Conservation (phyloP, 2,329 filamentous ascomycete genomes). For the Aspergillus uvarum region DNA sequence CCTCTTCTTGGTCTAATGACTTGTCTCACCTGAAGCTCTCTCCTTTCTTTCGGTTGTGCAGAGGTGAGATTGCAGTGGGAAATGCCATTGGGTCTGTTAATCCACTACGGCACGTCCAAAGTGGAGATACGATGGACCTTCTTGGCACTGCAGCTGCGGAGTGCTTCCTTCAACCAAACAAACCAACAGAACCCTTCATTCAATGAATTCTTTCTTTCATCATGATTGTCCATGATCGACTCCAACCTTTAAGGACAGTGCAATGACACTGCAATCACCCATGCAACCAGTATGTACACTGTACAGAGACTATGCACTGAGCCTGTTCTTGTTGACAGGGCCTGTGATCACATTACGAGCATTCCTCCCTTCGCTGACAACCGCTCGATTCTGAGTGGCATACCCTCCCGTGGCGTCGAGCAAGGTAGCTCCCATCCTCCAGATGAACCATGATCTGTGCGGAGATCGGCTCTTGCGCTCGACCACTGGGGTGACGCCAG, state of each 20-base stretch:
- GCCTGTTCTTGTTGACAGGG: too few relatives aligned
- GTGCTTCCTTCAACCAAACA: background rate
- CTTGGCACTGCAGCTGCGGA: background rate
- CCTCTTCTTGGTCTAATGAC: background rate
- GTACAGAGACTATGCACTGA: too few relatives aligned
- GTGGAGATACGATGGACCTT: background rate
- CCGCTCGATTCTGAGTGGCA: conserved; percentile 15
- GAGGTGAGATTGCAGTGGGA: background rate
- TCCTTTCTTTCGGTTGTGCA: background rate
- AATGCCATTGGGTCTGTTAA: background rate
- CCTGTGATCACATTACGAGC: background rate
- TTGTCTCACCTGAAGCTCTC: background rate
- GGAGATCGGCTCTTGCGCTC: conserved; percentile 17
- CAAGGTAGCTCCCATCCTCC: conserved; percentile 15
- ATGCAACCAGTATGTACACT: too few relatives aligned
- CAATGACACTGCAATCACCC: background rate
- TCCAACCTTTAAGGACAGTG: background rate
- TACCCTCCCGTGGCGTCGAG: conserved; percentile 3
- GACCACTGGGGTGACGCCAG: conserved; percentile 12
- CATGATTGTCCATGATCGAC: background rate
- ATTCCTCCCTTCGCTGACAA: conserved; percentile 11
- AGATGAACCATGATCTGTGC: conserved; percentile 26
- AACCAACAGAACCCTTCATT: too few relatives aligned
- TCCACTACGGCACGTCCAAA: background rate
- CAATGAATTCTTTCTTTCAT: background rate